These are phyloP conservation scores for Polytrichum commune DNA, from an alignment of 225 moss, liverwort and hornwort species.

Conservation along the genomic window DNA sequence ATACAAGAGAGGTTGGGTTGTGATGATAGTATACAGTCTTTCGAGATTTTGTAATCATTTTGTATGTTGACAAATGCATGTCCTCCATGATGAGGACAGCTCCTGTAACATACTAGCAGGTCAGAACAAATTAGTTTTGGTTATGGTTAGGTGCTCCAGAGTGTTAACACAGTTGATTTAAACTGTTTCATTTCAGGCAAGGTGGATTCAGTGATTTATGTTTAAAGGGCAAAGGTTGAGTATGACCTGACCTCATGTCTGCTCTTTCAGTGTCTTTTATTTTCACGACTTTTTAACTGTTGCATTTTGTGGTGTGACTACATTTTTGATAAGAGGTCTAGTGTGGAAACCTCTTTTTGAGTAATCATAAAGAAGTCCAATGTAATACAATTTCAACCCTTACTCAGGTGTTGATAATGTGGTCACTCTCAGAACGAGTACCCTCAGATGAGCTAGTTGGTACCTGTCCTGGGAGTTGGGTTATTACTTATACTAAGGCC, in stretches of 20 bases:
- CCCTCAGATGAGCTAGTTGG: too few species aligned
- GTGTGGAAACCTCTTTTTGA: too few species aligned
- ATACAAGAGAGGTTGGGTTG: constrained; percentile 14
- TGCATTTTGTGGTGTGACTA: too few species aligned
- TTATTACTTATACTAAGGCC: too few species aligned
- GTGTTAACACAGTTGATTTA: too few species aligned
- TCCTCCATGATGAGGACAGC: background rate
- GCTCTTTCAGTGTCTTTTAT: background rate
- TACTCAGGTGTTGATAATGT: too few species aligned
- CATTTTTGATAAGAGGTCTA: too few species aligned
- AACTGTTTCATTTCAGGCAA: background rate
- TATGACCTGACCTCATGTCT: background rate
- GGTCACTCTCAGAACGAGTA: too few species aligned
- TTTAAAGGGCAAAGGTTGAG: background rate
- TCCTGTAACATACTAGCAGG: background rate
- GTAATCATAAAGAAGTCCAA: too few species aligned
- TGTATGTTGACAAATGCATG: background rate
- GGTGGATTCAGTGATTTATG: background rate
- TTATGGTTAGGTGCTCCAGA: background rate
- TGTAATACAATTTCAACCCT: too few species aligned
- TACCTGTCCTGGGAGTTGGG: too few species aligned
- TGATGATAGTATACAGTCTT: background rate
- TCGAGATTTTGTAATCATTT: background rate
- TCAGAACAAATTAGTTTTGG: background rate
- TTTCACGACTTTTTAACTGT: background rate